A percentile compares a stretch with the other conserved stretches of the same genome.
Evolutionary conservation across 768 basidiomycete species (phyloP).

Genomic region (Cyclocybe aegerita): DNA sequence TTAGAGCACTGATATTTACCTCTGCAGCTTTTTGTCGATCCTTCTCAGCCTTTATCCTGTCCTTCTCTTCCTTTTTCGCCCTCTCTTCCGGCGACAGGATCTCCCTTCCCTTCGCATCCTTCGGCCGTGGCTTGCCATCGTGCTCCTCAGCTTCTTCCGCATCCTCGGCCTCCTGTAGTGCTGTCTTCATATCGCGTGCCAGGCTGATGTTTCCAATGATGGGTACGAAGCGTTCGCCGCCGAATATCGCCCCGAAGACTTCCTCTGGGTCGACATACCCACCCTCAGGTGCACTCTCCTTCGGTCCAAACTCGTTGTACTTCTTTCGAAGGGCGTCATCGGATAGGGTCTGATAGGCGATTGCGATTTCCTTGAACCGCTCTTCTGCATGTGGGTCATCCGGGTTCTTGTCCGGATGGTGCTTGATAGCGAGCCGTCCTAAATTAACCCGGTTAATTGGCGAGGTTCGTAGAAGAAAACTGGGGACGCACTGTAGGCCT

Average conservation of each 20-base stretch:
- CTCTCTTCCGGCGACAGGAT: constrained; percentile 70
- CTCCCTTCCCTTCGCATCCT: constrained; percentile 52
- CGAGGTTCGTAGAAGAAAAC: neutral
- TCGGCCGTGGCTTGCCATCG: constrained; percentile 32
- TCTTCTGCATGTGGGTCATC: constrained; percentile 85
- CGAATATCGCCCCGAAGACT: constrained; percentile 82
- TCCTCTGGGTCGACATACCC: constrained; percentile 88
- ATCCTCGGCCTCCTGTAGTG: constrained; percentile 84
- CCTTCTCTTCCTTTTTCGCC: constrained; percentile 72
- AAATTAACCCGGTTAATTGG: neutral
- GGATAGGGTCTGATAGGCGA: constrained; percentile 85
- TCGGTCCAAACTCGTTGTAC: constrained; percentile 90
- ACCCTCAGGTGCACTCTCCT: constrained; percentile 80
- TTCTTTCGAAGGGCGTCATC: constrained; percentile 74
- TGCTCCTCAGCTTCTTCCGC: constrained; percentile 53
- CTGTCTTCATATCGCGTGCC: constrained; percentile 90
- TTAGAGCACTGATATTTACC: constrained; percentile 39
- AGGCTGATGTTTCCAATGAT: constrained; percentile 90
- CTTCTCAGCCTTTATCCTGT: constrained; percentile 66
- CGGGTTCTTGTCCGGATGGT: constrained; percentile 91
- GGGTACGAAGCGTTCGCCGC: constrained; percentile 81
- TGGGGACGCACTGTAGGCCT: constrained; percentile 71
- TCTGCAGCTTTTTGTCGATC: constrained; percentile 65
- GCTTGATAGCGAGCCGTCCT: constrained; percentile 87
- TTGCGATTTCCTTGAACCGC: constrained; percentile 87